These are phyloP conservation scores for Termitomyces sp. DNA, from an alignment of 768 basidiomycete genomes.

Conservation along the genomic window DNA sequence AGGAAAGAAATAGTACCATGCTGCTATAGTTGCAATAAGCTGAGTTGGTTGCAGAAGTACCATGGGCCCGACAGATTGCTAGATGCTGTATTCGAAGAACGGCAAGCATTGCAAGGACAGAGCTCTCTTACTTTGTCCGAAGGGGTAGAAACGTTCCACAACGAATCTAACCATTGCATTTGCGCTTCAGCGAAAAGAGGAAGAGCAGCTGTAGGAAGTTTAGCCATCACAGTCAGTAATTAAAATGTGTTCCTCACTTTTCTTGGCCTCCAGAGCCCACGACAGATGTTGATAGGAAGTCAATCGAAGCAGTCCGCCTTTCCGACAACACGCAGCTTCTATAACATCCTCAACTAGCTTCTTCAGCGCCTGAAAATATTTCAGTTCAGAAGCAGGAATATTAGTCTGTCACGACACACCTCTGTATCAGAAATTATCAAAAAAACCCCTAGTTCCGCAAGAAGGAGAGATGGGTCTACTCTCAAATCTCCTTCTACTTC, in stretches of 20 bases:
- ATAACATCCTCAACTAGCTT: slow-evolving; percentile 28
- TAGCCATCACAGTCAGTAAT: not conserved
- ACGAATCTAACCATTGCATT: slow-evolving; percentile 44
- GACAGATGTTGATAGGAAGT: slow-evolving; percentile 52
- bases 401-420: not conserved
- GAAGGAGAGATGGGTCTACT: slow-evolving; percentile 19
- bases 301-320: slow-evolving; percentile 34
- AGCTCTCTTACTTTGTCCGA: slow-evolving; percentile 18
- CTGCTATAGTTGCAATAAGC: slow-evolving; percentile 29
- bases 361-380: not conserved
- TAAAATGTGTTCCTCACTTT: slow-evolving; percentile 28
- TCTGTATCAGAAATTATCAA: not conserved
- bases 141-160: slow-evolving; percentile 34
- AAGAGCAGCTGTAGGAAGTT: slow-evolving; percentile 22
- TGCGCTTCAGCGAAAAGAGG: slow-evolving; percentile 29
- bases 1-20: slow-evolving; percentile 31
- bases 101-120: not conserved
- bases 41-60: slow-evolving; percentile 40
- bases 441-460: slow-evolving; percentile 33
- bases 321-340: slow-evolving; percentile 27
- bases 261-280: slow-evolving; percentile 39
- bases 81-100: not conserved
- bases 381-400: not conserved
- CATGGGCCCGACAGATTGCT: slow-evolving; percentile 21
- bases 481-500: slow-evolving; percentile 7